These are phyloP conservation scores for Arbutus unedo DNA, from an alignment of 148 eudicot genomes.

Conservation along the genomic window DNA sequence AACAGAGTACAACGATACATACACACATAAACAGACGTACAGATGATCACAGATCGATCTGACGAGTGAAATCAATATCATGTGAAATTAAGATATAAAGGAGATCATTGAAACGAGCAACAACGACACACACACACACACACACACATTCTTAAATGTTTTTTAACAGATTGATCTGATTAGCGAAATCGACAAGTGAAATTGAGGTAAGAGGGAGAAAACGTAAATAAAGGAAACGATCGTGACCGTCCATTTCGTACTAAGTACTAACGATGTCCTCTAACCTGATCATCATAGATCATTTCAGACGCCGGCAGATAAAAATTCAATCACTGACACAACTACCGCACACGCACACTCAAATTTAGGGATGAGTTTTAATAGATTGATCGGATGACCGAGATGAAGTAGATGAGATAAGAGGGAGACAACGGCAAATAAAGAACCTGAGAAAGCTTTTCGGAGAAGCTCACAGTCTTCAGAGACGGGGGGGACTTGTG, in stretches of 20 bases:
- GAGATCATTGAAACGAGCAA: too few relatives aligned
- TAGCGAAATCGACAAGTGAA: too few relatives aligned
- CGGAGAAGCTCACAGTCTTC: conserved; percentile 48
- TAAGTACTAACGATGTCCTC: neutral
- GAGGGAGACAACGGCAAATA: neutral
- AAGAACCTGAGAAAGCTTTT: conserved; percentile 43
- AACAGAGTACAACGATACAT: neutral
- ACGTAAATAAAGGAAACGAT: neutral
- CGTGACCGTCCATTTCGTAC: neutral
- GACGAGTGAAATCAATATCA: too few relatives aligned
- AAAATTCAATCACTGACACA: too few relatives aligned
- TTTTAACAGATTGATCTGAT: too few relatives aligned
- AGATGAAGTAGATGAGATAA: neutral
- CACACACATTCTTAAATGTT: too few relatives aligned
- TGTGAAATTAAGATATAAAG: neutral
- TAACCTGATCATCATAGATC: neutral
- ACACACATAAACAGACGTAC: neutral
- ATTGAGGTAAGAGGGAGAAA: too few relatives aligned
- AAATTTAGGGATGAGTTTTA: neutral
- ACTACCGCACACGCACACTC: too few relatives aligned
- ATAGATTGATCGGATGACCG: neutral
- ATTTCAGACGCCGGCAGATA: too few relatives aligned
- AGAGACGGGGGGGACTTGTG: conserved; percentile 36
- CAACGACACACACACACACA: too few relatives aligned
- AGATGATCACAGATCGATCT: neutral